phyloP scores from a whole-genome alignment of 495 filamentous ascomycete species.

The Aspergillus indologenus region DNA sequence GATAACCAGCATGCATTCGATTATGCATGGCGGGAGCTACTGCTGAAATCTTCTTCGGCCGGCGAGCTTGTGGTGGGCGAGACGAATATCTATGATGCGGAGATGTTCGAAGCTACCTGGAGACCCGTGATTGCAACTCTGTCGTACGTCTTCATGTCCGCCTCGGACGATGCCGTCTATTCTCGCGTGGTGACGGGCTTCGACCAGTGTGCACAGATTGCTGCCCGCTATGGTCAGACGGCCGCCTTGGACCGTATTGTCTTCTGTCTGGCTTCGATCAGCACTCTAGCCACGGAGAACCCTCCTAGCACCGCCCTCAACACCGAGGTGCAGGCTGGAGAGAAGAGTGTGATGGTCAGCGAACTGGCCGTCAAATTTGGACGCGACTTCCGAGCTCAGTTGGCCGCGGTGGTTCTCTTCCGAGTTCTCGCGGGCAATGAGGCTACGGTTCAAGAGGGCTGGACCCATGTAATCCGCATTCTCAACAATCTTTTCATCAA shows the following conservation, averaged over 20 bases:
- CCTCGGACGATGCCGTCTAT: slow-evolving; percentile 96
- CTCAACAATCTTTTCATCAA: slow-evolving; percentile 97
- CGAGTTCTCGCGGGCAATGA: slow-evolving; percentile 84
- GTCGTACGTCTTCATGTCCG: slow-evolving; percentile 98
- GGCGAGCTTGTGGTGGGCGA: slow-evolving; percentile 74
- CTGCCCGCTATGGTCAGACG: slow-evolving; percentile 76
- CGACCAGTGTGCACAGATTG: slow-evolving; percentile 92
- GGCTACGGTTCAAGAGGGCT: slow-evolving; percentile 68
- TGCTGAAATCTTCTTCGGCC: slow-evolving; percentile 77
- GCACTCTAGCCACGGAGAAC: slow-evolving; percentile 70
- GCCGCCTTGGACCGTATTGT: slow-evolving; percentile 91
- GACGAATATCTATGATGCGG: slow-evolving; percentile 92
- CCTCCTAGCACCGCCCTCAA: slow-evolving; percentile 85
- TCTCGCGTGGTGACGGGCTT: slow-evolving; percentile 90
- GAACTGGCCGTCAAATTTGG: slow-evolving; percentile 97
- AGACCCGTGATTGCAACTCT: slow-evolving; percentile 90
- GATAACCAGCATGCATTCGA: slow-evolving; percentile 95
- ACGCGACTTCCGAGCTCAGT: slow-evolving; percentile 85
- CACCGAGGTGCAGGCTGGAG: slow-evolving; percentile 89
- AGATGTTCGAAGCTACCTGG: slow-evolving; percentile 98
- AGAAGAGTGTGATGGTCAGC: slow-evolving; percentile 97
- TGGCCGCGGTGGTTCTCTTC: slow-evolving; percentile 92
- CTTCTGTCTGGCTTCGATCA: slow-evolving; percentile 84
- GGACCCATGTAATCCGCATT: slow-evolving; percentile 83
- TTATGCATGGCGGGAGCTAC: slow-evolving; percentile 92